A percentile compares a stretch with the other conserved stretches of the same genome.
Evolutionary conservation across 106 monocot genomes (phyloP).

Genomic region (Platanthera zijinensis): DNA sequence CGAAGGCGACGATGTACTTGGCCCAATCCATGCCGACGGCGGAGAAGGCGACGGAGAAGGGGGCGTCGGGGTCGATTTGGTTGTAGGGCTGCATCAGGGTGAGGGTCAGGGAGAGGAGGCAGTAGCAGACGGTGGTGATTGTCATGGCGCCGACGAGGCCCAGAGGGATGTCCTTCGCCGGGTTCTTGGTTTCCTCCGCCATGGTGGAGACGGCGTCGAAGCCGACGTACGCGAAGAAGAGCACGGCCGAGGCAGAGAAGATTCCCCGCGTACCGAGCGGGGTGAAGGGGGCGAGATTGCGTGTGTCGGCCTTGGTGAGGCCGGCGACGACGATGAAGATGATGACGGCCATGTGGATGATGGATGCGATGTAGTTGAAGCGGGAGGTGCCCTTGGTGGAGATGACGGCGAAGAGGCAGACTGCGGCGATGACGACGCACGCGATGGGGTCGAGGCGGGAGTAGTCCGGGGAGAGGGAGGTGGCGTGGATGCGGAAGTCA

Average conservation of each 20-base stretch:
- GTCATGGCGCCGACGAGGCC: constrained; percentile 20
- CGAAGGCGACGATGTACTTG: constrained; percentile 19
- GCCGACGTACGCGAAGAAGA: constrained; percentile 82
- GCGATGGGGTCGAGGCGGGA: constrained; percentile 77
- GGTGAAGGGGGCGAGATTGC: constrained; percentile 52
- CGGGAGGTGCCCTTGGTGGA: constrained; percentile 82
- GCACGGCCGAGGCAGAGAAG: constrained; percentile 65
- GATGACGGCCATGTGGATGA: constrained; percentile 64
- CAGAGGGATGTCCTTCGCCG: constrained; percentile 23
- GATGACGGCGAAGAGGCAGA: constrained; percentile 46
- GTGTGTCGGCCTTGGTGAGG: constrained; percentile 52
- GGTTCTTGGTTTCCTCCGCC: constrained; percentile 92
- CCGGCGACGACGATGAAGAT: constrained; percentile 77
- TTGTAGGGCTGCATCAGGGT: constrained; percentile 12
- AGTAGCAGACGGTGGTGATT: constrained; percentile 15
- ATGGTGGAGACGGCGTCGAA: constrained; percentile 76
- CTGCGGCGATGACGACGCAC: constrained; percentile 30
- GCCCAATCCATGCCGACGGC: constrained; percentile 21
- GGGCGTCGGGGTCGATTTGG: constrained; percentile 11
- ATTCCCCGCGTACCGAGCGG: constrained; percentile 57
- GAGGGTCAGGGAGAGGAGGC: constrained; percentile 10
- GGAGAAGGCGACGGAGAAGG: constrained; percentile 15
- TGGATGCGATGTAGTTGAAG: constrained; percentile 77
- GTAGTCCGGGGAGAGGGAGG: constrained; percentile 45
- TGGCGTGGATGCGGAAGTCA: constrained; percentile 74